These are phyloP conservation scores for Cystofilobasidium capitatum DNA, from an alignment of 768 basidiomycete genomes.

Conservation along the genomic window DNA sequence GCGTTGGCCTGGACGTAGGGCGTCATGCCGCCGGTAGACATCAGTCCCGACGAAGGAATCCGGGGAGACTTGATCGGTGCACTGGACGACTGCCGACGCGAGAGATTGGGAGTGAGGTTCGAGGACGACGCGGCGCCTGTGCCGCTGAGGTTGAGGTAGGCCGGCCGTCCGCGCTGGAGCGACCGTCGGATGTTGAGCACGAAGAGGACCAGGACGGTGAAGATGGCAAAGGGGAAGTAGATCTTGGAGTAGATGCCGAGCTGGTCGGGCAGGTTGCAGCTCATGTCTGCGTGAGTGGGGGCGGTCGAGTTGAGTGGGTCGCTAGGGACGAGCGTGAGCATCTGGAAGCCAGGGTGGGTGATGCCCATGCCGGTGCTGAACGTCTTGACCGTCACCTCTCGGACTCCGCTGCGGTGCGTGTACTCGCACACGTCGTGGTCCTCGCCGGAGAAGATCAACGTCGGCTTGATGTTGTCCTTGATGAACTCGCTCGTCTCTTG, in stretches of 20 bases:
- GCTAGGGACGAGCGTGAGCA: conserved; percentile 60
- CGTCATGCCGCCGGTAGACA: conserved; percentile 8
- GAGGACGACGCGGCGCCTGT: not conserved
- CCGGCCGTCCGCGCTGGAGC: not conserved
- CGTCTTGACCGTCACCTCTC: conserved; percentile 79
- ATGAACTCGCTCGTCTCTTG: conserved; percentile 57
- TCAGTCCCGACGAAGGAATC: conserved; percentile 3
- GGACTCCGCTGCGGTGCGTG: conserved; percentile 46
- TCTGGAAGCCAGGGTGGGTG: conserved; percentile 72
- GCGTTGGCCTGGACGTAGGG: not conserved
- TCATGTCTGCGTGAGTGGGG: conserved; percentile 50
- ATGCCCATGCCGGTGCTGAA: conserved; percentile 86
- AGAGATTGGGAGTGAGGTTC: not conserved
- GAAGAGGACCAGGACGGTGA: conserved; percentile 48
- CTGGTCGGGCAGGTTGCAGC: conserved; percentile 78
- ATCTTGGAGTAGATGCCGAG: conserved; percentile 58
- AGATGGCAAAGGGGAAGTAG: conserved; percentile 49
- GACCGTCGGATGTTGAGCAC: conserved; percentile 26
- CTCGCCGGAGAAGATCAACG: conserved; percentile 74
- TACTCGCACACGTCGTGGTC: conserved; percentile 94
- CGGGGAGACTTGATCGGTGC: not conserved
- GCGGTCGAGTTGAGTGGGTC: conserved; percentile 30
- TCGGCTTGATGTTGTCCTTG: conserved; percentile 55
- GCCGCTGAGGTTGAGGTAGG: not conserved
- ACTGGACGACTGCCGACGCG: conserved; percentile 3